Evolutionary conservation across 768 basidiomycete species (phyloP).

Genomic region (Russula compacta): DNA sequence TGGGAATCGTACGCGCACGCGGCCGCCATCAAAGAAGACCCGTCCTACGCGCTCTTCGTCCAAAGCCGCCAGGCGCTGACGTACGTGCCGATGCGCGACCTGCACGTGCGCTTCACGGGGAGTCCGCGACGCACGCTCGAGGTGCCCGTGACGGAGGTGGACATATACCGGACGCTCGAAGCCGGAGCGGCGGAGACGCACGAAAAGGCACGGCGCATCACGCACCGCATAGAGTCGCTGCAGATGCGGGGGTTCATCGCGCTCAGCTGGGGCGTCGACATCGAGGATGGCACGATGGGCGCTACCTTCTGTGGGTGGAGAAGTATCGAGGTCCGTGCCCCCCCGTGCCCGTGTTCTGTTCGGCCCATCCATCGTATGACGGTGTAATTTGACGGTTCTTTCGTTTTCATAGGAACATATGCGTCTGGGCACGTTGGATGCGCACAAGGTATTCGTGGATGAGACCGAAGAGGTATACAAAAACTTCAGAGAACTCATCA

Average conservation of each 20-base stretch:
- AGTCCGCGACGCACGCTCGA: not conserved
- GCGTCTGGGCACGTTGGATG: slow-evolving; percentile 1
- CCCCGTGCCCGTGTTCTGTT: too few species aligned
- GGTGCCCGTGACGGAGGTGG: not conserved
- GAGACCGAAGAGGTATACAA: slow-evolving; percentile 1
- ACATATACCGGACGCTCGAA: not conserved
- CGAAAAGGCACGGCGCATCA: not conserved
- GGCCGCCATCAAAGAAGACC: not conserved
- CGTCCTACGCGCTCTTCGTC: not conserved
- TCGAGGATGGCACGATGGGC: not conserved
- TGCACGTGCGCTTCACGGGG: not conserved
- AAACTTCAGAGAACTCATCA: not conserved
- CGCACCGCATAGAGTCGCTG: not conserved
- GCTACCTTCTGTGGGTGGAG: not conserved
- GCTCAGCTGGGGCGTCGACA: not conserved
- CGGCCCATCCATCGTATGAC: too few species aligned
- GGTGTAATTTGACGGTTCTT: not conserved
- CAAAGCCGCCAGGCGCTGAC: not conserved
- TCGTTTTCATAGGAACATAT: slow-evolving; percentile 1
- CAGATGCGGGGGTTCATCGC: not conserved
- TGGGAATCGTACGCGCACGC: slow-evolving; percentile 3
- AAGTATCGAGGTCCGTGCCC: slow-evolving; percentile 1
- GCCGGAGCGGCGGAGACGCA: not conserved
- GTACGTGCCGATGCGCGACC: not conserved
- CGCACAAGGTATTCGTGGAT: not conserved